Evolutionary conservation across 2,329 filamentous ascomycete species (phyloP), one percentile per base, ranked within the genome.

Genomic region (Stemphylium lycopersici): DNA sequence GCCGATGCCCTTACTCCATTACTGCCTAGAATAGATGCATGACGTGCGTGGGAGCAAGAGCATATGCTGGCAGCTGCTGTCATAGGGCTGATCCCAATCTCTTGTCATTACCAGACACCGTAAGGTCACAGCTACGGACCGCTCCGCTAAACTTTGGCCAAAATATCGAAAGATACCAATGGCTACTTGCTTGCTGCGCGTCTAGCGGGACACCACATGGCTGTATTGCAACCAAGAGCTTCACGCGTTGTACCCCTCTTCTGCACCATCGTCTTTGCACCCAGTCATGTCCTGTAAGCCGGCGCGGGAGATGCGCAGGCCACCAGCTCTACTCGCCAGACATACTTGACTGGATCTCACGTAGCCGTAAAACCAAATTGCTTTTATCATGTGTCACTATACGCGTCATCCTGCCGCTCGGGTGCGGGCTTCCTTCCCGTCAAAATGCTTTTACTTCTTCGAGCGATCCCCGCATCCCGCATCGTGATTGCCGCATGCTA

Each of bases 181-280:
- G 45, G 37, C 31, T 29, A 29, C 26, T 29, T 58, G 37, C 24
- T 4, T 37, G 20, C 29, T 50, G 40, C 16, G 37, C 20, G 20
- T 42, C 36, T 43, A 38, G 44, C 48, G 48, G 31, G 22, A 49
- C 56, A 61, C 52, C 20, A 34, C 50, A 55, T 47, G 11, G 4
- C 47, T 56, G 55, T 37, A 38, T 57, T 61, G 46, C 31, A 31
- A 56, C 54, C 15, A 45, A 40, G 48, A 50, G 32, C 46, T 49
- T 62, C 55, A 56, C 58, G 58, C 52, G 54, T 53, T 45, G 52
- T 59, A 59, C 58, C 42, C 48, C 41, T 59, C 53, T 24, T 59
- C 44, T 52, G 60, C 48, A 43, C 24, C 24, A 48, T 39, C 22
- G 40, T 38, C 31, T 41, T 46, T 26, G 41, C 49, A 48, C 20